Percentiles rank a stretch among this genome's conserved stretches.
Conservation (phyloP, 768 basidiomycete genomes). For the Collybia sordida region DNA sequence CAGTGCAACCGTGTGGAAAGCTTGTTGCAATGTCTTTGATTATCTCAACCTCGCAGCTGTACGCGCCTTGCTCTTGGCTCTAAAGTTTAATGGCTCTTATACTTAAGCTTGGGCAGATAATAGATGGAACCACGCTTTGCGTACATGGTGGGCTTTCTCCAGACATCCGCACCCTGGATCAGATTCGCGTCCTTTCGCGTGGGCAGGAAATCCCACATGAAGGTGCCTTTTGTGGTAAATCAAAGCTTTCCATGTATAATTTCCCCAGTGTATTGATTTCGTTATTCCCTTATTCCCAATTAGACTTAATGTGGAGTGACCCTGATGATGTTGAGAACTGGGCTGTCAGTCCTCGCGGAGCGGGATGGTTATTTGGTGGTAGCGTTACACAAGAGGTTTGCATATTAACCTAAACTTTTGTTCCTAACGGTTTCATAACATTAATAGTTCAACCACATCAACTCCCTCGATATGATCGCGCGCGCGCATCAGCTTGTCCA, state of each 20-base stretch:
- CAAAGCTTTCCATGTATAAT: not conserved
- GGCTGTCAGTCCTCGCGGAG: slow-evolving; percentile 96
- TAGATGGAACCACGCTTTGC: slow-evolving; percentile 89
- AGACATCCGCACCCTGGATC: slow-evolving; percentile 92
- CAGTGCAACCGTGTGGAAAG: slow-evolving; percentile 93
- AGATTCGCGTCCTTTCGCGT: slow-evolving; percentile 87
- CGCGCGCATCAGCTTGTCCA: slow-evolving; percentile 97
- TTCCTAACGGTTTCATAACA: not conserved
- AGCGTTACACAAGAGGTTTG: slow-evolving; percentile 81
- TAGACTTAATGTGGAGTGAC: slow-evolving; percentile 98
- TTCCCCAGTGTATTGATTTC: not conserved
- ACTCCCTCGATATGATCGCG: slow-evolving; percentile 83
- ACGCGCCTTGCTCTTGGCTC: slow-evolving; percentile 21
- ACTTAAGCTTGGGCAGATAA: slow-evolving; percentile 58
- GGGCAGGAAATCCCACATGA: slow-evolving; percentile 99
- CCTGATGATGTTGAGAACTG: slow-evolving; percentile 94
- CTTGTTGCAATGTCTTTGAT: slow-evolving; percentile 96
- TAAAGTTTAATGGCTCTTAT: not conserved
- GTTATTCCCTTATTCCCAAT: not conserved
- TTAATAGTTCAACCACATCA: slow-evolving; percentile 86
- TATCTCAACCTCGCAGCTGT: slow-evolving; percentile 94
- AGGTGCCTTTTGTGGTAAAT: slow-evolving; percentile 91
- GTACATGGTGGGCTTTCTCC: slow-evolving; percentile 97
- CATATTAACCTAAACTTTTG: slow-evolving; percentile 1
- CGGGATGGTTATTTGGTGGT: slow-evolving; percentile 92